A percentile compares a stretch with the other conserved stretches of the same genome.
phyloP scores from a whole-genome alignment of 371 early-diverging fungal species.

The Mucor irregularis region DNA sequence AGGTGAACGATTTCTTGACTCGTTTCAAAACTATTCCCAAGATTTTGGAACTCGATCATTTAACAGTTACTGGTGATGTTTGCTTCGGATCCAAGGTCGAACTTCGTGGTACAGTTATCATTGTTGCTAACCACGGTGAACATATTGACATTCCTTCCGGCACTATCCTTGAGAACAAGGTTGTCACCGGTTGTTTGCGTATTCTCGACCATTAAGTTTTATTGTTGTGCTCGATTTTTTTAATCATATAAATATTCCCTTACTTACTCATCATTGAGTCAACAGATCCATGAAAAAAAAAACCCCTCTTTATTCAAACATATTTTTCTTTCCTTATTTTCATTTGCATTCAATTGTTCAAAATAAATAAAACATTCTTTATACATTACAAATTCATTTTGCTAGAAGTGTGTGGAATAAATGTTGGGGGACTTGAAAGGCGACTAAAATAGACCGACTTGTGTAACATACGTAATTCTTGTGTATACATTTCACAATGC shows the following conservation, averaged over 20 bases:
- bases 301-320: not conserved
- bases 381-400: too few species aligned
- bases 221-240: not conserved
- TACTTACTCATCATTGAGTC: too few species aligned
- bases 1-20: constrained; percentile 71
- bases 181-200: constrained; percentile 96
- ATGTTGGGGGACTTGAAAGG: too few species aligned
- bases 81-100: constrained; percentile 94
- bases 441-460: too few species aligned
- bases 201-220: constrained; percentile 73
- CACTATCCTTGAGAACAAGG: constrained; percentile 97
- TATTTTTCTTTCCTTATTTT: too few species aligned
- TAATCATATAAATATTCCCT: not conserved
- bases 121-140: constrained; percentile 96
- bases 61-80: constrained; percentile 99
- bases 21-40: constrained; percentile 94
- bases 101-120: constrained; percentile 98
- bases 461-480: too few species aligned
- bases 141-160: constrained; percentile 99
- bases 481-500: too few species aligned
- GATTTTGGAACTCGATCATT: constrained; percentile 97
- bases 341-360: too few species aligned
- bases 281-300: not conserved
- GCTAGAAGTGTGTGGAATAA: too few species aligned
- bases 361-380: too few species aligned